Conservation (phyloP, 345 rosid species). For the Toxicodendron radicans region DNA sequence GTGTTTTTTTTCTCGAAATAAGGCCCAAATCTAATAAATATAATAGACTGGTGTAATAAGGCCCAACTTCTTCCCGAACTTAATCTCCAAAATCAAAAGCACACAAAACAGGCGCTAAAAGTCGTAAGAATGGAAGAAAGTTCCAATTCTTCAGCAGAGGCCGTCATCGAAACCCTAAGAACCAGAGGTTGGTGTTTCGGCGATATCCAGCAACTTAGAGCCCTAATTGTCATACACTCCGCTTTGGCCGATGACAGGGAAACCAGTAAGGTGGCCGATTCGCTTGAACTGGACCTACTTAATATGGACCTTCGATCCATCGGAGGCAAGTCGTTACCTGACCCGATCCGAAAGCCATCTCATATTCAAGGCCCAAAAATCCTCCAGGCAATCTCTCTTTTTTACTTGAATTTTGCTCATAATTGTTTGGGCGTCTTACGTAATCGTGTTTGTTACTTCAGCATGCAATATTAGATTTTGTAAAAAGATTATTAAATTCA, state of each 20-base stretch:
- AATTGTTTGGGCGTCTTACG: background rate
- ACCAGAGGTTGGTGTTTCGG: slow-evolving; percentile 73
- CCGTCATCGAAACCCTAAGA: slow-evolving; percentile 51
- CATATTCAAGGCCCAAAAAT: slow-evolving; percentile 72
- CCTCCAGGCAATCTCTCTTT: slow-evolving; percentile 54
- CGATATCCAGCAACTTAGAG: slow-evolving; percentile 42
- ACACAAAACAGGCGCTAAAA: background rate
- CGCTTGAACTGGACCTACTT: slow-evolving; percentile 71
- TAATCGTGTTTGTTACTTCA: background rate
- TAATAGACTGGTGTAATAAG: background rate
- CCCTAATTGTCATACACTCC: slow-evolving; percentile 38
- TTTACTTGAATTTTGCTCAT: background rate
- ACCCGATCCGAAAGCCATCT: slow-evolving; percentile 46
- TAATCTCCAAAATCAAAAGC: background rate
- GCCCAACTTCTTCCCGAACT: background rate
- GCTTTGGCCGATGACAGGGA: slow-evolving; percentile 49
- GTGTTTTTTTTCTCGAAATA: no score
- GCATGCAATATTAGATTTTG: background rate
- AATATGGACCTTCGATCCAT: slow-evolving; percentile 66
- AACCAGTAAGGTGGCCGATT: slow-evolving; percentile 42
- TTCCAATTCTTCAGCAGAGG: slow-evolving; percentile 28
- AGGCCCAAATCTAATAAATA: no score
- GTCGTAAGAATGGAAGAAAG: slow-evolving; percentile 24
- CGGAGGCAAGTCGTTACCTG: slow-evolving; percentile 71
- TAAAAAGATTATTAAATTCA: background rate